A percentile compares a stretch with the other conserved stretches of the same genome.
phyloP scores from a whole-genome alignment of 331 rosid species.

The Cucumis variabilis region DNA sequence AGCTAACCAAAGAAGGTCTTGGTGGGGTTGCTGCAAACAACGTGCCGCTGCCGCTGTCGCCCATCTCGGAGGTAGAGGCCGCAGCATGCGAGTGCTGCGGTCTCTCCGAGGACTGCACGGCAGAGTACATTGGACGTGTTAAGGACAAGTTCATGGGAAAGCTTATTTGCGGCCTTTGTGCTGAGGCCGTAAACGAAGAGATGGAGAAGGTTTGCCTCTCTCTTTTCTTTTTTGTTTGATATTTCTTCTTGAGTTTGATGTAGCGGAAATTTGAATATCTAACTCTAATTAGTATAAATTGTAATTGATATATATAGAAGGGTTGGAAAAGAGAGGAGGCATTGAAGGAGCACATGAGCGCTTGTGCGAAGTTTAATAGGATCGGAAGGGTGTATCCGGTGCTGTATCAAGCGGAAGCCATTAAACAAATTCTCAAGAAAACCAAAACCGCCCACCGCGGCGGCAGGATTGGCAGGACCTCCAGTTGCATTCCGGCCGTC shows the following conservation, averaged over 20 bases:
- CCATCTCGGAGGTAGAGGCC: slow-evolving; percentile 40
- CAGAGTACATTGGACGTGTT: slow-evolving; percentile 50
- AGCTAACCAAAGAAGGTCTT: slow-evolving; percentile 38
- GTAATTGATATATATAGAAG: slow-evolving; percentile 1
- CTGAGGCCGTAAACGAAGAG: slow-evolving; percentile 64
- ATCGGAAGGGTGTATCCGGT: slow-evolving; percentile 54
- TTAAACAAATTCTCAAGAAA: slow-evolving; percentile 60
- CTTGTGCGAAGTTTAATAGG: slow-evolving; percentile 59
- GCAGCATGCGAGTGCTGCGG: slow-evolving; percentile 72
- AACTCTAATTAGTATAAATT: not conserved
- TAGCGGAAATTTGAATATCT: too few species aligned
- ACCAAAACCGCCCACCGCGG: slow-evolving; percentile 33
- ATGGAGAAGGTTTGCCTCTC: slow-evolving; percentile 41
- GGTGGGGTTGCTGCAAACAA: not conserved
- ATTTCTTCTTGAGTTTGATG: not conserved
- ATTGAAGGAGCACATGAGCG: slow-evolving; percentile 51
- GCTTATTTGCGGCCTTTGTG: slow-evolving; percentile 61
- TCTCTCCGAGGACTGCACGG: slow-evolving; percentile 64
- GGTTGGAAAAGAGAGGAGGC: slow-evolving; percentile 56
- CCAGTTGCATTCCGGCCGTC: slow-evolving; percentile 56
- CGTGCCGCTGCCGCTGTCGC: slow-evolving; percentile 32
- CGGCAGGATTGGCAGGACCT: slow-evolving; percentile 45
- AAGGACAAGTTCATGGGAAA: slow-evolving; percentile 52
- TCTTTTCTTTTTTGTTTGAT: too few species aligned
- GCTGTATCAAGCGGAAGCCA: slow-evolving; percentile 58